Evolutionary conservation across 106 monocot species (phyloP).

Genomic region (Acorus gramineus): DNA sequence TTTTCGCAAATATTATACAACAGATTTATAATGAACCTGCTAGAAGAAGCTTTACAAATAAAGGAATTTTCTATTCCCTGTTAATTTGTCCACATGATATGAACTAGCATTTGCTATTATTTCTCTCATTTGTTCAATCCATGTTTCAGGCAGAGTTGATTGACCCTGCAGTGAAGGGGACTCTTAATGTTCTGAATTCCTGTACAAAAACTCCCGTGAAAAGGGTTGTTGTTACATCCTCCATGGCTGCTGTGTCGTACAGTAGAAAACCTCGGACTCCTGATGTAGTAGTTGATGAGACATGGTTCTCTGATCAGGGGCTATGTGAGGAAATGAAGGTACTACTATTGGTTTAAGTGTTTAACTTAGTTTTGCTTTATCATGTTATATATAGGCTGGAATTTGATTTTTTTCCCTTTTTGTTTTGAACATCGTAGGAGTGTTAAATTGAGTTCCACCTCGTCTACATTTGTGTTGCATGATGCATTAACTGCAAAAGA

Average conservation of each 20-base stretch:
- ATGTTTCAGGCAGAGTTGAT: conserved; percentile 48
- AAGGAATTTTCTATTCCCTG: neutral
- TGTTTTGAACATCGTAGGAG: too few species aligned
- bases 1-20: neutral
- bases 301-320: conserved; percentile 58
- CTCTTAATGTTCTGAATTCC: conserved; percentile 55
- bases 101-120: neutral
- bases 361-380: neutral
- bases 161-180: conserved; percentile 66
- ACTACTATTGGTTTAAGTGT: neutral
- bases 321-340: conserved; percentile 41
- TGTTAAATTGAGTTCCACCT: too few species aligned
- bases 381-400: too few species aligned
- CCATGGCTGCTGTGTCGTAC: conserved; percentile 46
- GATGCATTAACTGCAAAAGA: too few species aligned
- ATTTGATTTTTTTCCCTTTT: too few species aligned
- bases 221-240: conserved; percentile 62
- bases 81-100: neutral
- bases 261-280: conserved; percentile 39
- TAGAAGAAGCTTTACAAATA: neutral
- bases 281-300: conserved; percentile 62
- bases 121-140: conserved; percentile 2
- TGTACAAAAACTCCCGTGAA: conserved; percentile 41
- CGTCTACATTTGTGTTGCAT: too few species aligned
- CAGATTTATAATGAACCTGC: too few species aligned